Percentiles rank a stretch among this genome's conserved stretches.
These are phyloP conservation scores for Alternaria ethzedia DNA, from an alignment of 2,329 filamentous ascomycete species.

Conservation along the genomic window DNA sequence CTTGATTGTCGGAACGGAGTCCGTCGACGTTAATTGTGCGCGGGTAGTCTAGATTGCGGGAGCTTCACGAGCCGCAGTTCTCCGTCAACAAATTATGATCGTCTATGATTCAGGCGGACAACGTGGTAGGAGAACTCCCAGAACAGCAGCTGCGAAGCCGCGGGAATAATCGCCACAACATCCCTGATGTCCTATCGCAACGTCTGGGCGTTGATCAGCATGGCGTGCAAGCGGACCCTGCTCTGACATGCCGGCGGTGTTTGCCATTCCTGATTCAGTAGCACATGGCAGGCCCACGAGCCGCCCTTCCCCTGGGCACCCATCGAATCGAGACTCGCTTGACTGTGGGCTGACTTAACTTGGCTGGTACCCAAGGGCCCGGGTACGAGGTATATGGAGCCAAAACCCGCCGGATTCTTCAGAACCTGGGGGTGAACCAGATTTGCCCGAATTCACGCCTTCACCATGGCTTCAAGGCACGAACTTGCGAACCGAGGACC, in stretches of 20 bases:
- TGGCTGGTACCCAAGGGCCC: constrained; percentile 10
- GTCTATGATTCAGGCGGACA: not conserved
- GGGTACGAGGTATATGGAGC: constrained; percentile 21
- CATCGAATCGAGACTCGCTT: constrained; percentile 10
- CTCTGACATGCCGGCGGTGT: constrained; percentile 2
- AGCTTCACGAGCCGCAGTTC: not conserved
- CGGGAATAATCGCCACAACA: not conserved
- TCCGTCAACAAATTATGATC: not conserved
- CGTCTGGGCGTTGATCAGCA: constrained; percentile 3
- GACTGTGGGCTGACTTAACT: constrained; percentile 8
- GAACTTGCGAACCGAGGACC: constrained; percentile 35
- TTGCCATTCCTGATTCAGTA: constrained; percentile 1
- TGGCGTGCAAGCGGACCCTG: constrained; percentile 1
- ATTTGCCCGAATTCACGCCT: constrained; percentile 8
- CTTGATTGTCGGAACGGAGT: not conserved
- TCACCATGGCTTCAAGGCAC: constrained; percentile 26
- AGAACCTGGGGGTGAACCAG: constrained; percentile 21
- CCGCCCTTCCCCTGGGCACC: constrained; percentile 13
- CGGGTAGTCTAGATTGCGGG: not conserved
- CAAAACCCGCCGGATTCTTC: constrained; percentile 13
- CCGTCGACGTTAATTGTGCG: not conserved
- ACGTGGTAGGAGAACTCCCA: not conserved
- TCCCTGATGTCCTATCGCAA: not conserved
- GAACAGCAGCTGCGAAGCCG: not conserved
- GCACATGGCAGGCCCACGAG: constrained; percentile 1